Conservation (phyloP, 495 filamentous ascomycete genomes). For the Penicillium subrubescens region DNA sequence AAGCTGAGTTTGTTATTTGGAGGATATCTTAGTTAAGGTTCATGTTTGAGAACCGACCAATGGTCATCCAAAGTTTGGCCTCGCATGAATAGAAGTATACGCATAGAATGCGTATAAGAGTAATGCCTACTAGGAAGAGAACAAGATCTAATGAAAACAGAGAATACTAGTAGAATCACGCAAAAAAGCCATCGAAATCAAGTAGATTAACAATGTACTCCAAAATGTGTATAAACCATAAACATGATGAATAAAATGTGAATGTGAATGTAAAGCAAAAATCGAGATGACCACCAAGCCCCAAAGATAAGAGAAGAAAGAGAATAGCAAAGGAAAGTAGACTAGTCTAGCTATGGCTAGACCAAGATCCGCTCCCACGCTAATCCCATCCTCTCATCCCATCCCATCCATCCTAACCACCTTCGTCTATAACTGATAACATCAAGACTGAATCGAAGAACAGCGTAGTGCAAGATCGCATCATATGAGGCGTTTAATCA, state of each 20-base stretch:
- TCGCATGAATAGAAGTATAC: too few species aligned
- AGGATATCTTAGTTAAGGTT: too few species aligned
- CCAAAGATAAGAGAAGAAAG: neutral
- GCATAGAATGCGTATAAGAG: too few species aligned
- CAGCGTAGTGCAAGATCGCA: slow-evolving; percentile 20
- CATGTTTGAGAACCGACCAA: too few species aligned
- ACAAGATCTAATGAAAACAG: neutral
- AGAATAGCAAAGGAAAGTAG: neutral
- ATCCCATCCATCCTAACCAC: neutral
- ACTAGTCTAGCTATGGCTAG: neutral
- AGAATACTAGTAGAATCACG: neutral
- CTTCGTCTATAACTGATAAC: slow-evolving; percentile 13
- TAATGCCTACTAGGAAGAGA: too few species aligned
- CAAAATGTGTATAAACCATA: neutral
- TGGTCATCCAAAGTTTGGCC: too few species aligned
- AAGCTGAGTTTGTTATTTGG: too few species aligned
- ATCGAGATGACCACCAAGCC: neutral
- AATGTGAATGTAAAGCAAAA: too few species aligned
- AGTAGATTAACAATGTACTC: neutral
- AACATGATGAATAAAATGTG: neutral
- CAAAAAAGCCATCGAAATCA: neutral
- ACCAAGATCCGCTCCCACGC: neutral
- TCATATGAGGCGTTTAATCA: slow-evolving; percentile 14
- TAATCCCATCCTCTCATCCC: neutral
- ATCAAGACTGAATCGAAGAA: neutral